These are phyloP conservation scores for Fraxinus xanthoxyloides DNA, from an alignment of 305 asterid species.

Conservation along the genomic window DNA sequence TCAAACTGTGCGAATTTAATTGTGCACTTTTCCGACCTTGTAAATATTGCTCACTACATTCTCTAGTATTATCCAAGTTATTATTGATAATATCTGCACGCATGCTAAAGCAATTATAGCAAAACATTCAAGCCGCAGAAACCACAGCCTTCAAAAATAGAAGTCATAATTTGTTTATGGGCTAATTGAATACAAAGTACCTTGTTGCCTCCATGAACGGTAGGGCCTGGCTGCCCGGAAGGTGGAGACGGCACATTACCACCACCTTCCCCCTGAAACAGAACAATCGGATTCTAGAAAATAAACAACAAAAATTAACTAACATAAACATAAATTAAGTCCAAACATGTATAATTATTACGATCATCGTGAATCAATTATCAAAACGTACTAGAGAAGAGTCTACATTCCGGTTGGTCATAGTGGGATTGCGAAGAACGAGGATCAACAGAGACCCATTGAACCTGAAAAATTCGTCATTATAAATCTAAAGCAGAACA, in stretches of 20 bases:
- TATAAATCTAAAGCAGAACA: not conserved
- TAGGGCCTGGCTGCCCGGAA: constrained; percentile 51
- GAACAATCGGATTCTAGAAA: not conserved
- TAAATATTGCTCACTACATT: not conserved
- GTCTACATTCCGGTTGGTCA: constrained; percentile 58
- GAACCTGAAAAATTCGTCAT: constrained; percentile 29
- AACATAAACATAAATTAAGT: not conserved
- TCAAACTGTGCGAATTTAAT: not conserved
- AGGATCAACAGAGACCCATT: constrained; percentile 31
- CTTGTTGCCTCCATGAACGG: constrained; percentile 67
- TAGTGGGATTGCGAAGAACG: constrained; percentile 29
- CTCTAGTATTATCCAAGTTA: not conserved
- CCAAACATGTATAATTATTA: not conserved
- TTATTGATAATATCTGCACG: not conserved
- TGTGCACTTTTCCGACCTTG: not conserved
- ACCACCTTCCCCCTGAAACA: constrained; percentile 64
- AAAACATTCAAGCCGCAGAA: not conserved
- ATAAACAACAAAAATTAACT: not conserved
- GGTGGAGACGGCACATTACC: constrained; percentile 44
- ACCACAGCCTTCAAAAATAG: not conserved
- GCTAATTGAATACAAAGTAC: constrained; percentile 26
- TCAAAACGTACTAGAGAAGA: constrained; percentile 47
- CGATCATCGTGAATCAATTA: constrained; percentile 14
- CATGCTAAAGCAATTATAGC: not conserved
- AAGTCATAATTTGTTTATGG: not conserved